phyloP scores from a whole-genome alignment of 2,329 filamentous ascomycete species.

The Plenodomus lindquistii region DNA sequence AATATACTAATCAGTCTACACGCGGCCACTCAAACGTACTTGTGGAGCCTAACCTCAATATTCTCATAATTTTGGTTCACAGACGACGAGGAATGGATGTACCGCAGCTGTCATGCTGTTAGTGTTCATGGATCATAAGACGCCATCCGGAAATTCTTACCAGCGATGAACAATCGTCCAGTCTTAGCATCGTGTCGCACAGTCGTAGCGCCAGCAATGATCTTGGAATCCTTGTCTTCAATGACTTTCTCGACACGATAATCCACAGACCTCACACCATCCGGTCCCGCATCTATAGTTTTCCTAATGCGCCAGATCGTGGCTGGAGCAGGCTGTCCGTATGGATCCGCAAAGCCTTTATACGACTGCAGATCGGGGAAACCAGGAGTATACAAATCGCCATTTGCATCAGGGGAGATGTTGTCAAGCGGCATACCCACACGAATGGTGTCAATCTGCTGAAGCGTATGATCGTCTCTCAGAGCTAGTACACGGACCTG shows the following conservation, averaged over 20 bases:
- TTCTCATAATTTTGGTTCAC: constrained; percentile 4
- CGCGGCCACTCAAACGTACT: too few relatives aligned
- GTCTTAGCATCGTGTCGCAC: constrained; percentile 32
- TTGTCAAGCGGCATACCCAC: constrained; percentile 34
- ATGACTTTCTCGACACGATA: constrained; percentile 31
- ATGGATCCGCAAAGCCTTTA: constrained; percentile 21
- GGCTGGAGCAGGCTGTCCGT: constrained; percentile 13
- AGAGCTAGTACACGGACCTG: constrained; percentile 26
- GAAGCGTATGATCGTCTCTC: constrained; percentile 18
- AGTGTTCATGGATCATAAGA: background rate
- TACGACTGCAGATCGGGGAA: constrained; percentile 19
- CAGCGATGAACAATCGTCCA: constrained; percentile 28
- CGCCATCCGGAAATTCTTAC: constrained; percentile 9
- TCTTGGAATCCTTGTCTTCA: constrained; percentile 26
- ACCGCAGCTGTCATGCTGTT: constrained; percentile 4
- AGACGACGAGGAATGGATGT: constrained; percentile 12
- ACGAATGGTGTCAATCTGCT: constrained; percentile 25
- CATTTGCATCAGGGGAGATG: constrained; percentile 28
- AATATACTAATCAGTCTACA: background rate
- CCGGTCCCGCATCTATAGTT: constrained; percentile 1
- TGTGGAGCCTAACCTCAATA: too few relatives aligned
- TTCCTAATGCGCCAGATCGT: constrained; percentile 28
- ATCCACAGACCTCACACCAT: constrained; percentile 4
- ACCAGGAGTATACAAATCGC: constrained; percentile 30
- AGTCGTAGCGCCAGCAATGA: constrained; percentile 29